A percentile compares a stretch with the other conserved stretches of the same genome.
phyloP scores from a whole-genome alignment of 257 asterid genomes.

The Fraxinus cuspidata region DNA sequence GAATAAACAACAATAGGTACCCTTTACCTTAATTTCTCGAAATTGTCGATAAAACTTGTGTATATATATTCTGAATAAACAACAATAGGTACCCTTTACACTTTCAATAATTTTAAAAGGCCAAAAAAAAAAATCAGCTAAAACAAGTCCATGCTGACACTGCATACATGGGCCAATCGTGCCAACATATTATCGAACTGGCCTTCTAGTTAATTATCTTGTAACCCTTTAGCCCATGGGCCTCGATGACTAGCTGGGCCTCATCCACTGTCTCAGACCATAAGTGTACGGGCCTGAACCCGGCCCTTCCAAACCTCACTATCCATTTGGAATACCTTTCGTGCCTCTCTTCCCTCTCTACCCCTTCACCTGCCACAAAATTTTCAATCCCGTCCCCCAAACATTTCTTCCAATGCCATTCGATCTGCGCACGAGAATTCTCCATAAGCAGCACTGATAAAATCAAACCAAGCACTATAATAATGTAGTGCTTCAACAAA shows the following conservation, averaged over 20 bases:
- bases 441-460: slow-evolving; percentile 31
- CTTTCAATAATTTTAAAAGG: no score
- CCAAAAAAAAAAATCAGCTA: no score
- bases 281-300: slow-evolving; percentile 45
- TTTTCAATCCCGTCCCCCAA: slow-evolving; percentile 58
- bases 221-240: slow-evolving; percentile 37
- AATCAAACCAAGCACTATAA: slow-evolving; percentile 53
- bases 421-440: slow-evolving; percentile 39
- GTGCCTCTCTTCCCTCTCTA: slow-evolving; percentile 58
- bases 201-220: slow-evolving; percentile 37
- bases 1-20: no score
- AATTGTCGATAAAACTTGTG: no score
- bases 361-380: slow-evolving; percentile 49
- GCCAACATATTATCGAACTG: slow-evolving; percentile 59
- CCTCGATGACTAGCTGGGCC: slow-evolving; percentile 36
- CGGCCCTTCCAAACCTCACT: slow-evolving; percentile 36
- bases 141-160: slow-evolving; percentile 52
- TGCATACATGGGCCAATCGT: slow-evolving; percentile 58
- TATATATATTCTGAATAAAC: no score
- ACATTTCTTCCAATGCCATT: slow-evolving; percentile 40
- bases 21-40: no score
- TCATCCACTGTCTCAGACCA: slow-evolving; percentile 53
- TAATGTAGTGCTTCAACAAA: slow-evolving; percentile 54
- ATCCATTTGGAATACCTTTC: slow-evolving; percentile 49
- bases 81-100: no score